Evolutionary conservation across 352 stramenopile genomes (phyloP).

Genomic region (Globisporangium emineosum): DNA sequence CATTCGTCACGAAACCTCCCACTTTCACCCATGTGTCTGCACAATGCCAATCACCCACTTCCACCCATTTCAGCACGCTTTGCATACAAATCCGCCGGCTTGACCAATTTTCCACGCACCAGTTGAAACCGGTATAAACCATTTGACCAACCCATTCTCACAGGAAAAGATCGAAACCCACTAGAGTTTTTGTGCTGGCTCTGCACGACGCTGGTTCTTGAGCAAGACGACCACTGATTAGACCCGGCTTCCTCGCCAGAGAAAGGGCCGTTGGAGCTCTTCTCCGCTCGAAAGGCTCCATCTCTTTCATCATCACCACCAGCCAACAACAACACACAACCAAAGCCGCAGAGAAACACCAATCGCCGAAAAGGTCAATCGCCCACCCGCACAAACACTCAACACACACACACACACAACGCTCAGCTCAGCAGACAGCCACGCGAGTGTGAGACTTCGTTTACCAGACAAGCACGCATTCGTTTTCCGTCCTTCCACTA

Average conservation of each 20-base stretch:
- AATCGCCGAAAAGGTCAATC: neutral
- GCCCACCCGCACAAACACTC: neutral
- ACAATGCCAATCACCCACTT: neutral
- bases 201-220: neutral
- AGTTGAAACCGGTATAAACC: neutral
- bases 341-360: conserved; percentile 2
- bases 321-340: neutral
- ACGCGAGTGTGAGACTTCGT: neutral
- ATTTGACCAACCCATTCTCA: neutral
- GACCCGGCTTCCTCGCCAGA: neutral
- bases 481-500: neutral
- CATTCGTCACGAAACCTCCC: neutral
- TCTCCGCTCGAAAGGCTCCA: neutral
- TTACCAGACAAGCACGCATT: neutral
- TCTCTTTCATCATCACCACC: too few species aligned
- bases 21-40: neutral
- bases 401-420: neutral
- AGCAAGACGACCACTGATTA: neutral
- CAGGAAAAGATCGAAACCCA: neutral
- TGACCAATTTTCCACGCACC: neutral
- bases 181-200: neutral
- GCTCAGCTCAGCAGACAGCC: too few species aligned
- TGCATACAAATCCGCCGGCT: neutral
- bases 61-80: neutral
- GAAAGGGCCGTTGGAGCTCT: neutral